Evolutionary conservation across 2,329 filamentous ascomycete species (phyloP).

Genomic region (Fusarium coffeatum): DNA sequence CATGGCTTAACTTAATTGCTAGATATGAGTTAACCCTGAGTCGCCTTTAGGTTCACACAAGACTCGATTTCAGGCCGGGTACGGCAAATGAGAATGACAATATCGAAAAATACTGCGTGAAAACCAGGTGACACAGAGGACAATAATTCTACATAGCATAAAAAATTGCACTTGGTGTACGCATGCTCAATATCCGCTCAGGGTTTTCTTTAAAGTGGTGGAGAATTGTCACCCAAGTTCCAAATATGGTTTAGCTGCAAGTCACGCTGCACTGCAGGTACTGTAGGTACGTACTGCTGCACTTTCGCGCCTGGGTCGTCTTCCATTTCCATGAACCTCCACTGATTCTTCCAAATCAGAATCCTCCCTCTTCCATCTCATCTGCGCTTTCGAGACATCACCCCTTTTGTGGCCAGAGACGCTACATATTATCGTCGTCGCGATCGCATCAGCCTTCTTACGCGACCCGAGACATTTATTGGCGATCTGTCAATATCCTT

Average conservation of each 20-base stretch:
- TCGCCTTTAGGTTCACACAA: neutral
- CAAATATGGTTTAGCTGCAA: conserved; percentile 30
- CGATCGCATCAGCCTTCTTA: conserved; percentile 21
- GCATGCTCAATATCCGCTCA: conserved; percentile 25
- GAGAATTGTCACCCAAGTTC: conserved; percentile 35
- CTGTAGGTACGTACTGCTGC: conserved; percentile 22
- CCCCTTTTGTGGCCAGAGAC: conserved; percentile 26
- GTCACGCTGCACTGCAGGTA: conserved; percentile 43
- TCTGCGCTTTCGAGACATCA: conserved; percentile 32
- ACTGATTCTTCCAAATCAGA: conserved; percentile 36
- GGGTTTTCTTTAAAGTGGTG: conserved; percentile 17
- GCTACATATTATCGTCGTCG: conserved; percentile 21
- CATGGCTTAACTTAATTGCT: neutral
- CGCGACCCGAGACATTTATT: conserved; percentile 30
- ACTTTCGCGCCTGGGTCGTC: conserved; percentile 40
- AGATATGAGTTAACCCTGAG: neutral
- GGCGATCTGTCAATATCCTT: conserved; percentile 36
- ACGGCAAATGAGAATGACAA: neutral
- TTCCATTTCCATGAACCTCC: conserved; percentile 23
- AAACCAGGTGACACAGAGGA: conserved; percentile 15
- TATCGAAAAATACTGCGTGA: conserved; percentile 10
- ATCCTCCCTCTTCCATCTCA: conserved; percentile 38
- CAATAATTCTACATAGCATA: conserved; percentile 3
- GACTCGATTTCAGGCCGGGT: neutral
- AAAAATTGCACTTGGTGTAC: conserved; percentile 3